Evolutionary conservation across 2,329 filamentous ascomycete species (phyloP).

Genomic region (Colletotrichum trifolii): DNA sequence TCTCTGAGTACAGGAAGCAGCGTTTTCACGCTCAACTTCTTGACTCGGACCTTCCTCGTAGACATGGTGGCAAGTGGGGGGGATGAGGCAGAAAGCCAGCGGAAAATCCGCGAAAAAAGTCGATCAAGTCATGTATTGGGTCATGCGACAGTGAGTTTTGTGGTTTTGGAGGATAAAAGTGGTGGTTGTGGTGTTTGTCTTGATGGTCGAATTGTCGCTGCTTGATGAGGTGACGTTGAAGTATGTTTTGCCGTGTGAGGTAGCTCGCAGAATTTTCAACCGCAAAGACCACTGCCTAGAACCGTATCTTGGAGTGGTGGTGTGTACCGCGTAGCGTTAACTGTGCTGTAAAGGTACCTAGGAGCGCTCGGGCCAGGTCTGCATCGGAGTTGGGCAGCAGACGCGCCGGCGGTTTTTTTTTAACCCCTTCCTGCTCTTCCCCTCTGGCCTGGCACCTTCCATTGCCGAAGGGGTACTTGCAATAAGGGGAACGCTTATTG

Average conservation of each 20-base stretch:
- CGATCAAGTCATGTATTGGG: slow-evolving; percentile 70
- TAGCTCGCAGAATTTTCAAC: slow-evolving; percentile 60
- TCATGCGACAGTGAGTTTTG: slow-evolving; percentile 63
- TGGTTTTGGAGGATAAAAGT: slow-evolving; percentile 66
- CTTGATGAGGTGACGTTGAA: slow-evolving; percentile 67
- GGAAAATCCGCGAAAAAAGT: slow-evolving; percentile 73
- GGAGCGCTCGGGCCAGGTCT: slow-evolving; percentile 32
- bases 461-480: not conserved
- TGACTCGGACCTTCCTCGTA: slow-evolving; percentile 79
- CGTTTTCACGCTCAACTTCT: slow-evolving; percentile 93
- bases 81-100: slow-evolving; percentile 55
- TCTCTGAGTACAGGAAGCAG: slow-evolving; percentile 88
- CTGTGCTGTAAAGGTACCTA: slow-evolving; percentile 26
- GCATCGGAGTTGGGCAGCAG: slow-evolving; percentile 31
- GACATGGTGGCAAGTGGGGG: slow-evolving; percentile 63
- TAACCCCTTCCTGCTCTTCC: no score
- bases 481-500: slow-evolving; percentile 14
- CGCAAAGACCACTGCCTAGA: slow-evolving; percentile 37
- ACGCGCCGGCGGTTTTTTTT: slow-evolving; percentile 13
- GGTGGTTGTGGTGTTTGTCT: slow-evolving; percentile 62
- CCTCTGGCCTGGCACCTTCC: slow-evolving; percentile 14
- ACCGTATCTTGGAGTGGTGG: slow-evolving; percentile 22
- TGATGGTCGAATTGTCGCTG: slow-evolving; percentile 61
- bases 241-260: slow-evolving; percentile 57
- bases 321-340: slow-evolving; percentile 31